Conservation (phyloP, 225 moss, liverwort and hornwort genomes). For the Bryum argenteum region DNA sequence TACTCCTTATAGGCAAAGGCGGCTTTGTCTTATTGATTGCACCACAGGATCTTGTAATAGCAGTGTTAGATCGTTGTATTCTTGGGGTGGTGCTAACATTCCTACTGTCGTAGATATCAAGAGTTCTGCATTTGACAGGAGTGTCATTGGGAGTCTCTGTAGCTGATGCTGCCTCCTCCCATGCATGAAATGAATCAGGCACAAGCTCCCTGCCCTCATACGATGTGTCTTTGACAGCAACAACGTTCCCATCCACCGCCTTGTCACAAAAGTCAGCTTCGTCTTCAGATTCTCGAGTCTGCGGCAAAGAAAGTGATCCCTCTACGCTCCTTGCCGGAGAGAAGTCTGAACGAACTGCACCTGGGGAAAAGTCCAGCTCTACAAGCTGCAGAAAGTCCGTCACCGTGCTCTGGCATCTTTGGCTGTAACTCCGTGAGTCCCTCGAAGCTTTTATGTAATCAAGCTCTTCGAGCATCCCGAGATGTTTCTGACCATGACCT, state of each 20-base stretch:
- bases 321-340: conserved; percentile 14
- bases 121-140: conserved; percentile 5
- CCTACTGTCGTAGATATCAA: conserved; percentile 16
- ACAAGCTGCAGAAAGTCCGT: conserved; percentile 37
- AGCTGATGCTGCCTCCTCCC: conserved; percentile 32
- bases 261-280: conserved; percentile 49
- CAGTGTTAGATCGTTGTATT: conserved; percentile 23
- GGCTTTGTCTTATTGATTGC: conserved; percentile 34
- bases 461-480: conserved; percentile 18
- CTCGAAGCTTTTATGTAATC: conserved; percentile 13
- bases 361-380: conserved; percentile 5
- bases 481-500: conserved; percentile 6
- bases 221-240: conserved; percentile 31
- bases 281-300: conserved; percentile 22
- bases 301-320: conserved; percentile 16
- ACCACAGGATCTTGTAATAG: conserved; percentile 32
- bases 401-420: conserved; percentile 29
- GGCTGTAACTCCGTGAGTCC: conserved; percentile 29
- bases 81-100: conserved; percentile 23
- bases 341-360: neutral
- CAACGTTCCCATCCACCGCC: conserved; percentile 46
- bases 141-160: conserved; percentile 10
- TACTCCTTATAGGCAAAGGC: conserved; percentile 31
- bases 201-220: conserved; percentile 24
- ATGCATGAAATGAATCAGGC: conserved; percentile 22